Percentiles rank a stretch among this genome's conserved stretches.
Evolutionary conservation across 352 stramenopile species (phyloP).

Genomic region (Phytophthora cactorum): DNA sequence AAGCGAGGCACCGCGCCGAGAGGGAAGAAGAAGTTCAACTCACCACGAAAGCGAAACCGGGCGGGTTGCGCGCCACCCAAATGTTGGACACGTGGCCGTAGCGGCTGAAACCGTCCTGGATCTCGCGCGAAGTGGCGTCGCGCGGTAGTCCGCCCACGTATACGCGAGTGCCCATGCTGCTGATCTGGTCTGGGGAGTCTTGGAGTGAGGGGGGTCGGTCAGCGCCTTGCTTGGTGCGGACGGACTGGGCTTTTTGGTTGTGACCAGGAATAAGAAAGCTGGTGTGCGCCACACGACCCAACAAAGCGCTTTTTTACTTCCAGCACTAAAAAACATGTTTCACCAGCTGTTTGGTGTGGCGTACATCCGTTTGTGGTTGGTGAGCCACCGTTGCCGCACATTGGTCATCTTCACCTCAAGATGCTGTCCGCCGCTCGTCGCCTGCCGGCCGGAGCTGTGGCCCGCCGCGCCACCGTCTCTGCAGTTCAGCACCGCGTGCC

Average conservation of each 20-base stretch:
- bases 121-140: constrained; percentile 81
- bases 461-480: constrained; percentile 17
- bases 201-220: constrained; percentile 15
- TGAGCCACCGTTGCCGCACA: constrained; percentile 20
- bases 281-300: neutral
- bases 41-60: constrained; percentile 91
- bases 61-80: constrained; percentile 88
- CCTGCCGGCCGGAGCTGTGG: constrained; percentile 21
- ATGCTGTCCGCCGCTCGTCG: constrained; percentile 44
- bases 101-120: constrained; percentile 84
- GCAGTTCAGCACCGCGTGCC: constrained; percentile 4
- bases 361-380: neutral
- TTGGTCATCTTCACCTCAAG: constrained; percentile 17
- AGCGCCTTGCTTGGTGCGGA: constrained; percentile 25
- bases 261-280: constrained; percentile 5
- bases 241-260: constrained; percentile 36
- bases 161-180: constrained; percentile 78
- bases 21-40: constrained; percentile 51
- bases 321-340: neutral
- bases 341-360: constrained; percentile 5
- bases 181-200: constrained; percentile 26
- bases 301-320: neutral
- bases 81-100: constrained; percentile 89
- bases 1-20: constrained; percentile 17
- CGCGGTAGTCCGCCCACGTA: constrained; percentile 85